Conservation (phyloP, 352 stramenopile species). For the Phytophthora pseudosyringae region DNA sequence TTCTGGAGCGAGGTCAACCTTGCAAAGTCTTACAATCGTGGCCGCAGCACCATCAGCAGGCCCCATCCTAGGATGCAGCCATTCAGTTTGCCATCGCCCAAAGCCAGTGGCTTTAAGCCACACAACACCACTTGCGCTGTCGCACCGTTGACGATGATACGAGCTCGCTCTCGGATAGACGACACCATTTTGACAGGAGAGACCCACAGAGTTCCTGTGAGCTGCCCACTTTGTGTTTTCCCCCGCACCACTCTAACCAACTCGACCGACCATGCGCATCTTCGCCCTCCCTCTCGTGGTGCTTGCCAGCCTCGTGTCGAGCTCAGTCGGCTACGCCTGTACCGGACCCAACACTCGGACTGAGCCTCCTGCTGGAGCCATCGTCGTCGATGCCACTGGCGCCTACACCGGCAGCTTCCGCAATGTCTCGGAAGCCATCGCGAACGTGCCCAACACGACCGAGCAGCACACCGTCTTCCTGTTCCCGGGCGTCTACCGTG, state of each 20-base stretch:
- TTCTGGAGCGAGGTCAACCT: no score
- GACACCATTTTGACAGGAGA: no score
- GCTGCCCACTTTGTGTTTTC: constrained; percentile 11
- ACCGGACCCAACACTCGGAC: constrained; percentile 1
- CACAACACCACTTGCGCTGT: background rate
- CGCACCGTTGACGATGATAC: background rate
- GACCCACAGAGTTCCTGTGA: background rate
- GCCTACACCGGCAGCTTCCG: constrained; percentile 2
- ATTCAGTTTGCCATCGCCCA: background rate
- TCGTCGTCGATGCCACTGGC: constrained; percentile 18
- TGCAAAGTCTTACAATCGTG: background rate
- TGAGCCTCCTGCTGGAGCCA: constrained; percentile 8
- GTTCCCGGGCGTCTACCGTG: constrained; percentile 15
- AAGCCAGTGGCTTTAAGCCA: no score
- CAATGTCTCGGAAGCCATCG: constrained; percentile 11
- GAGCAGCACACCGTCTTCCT: constrained; percentile 24
- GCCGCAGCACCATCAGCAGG: background rate
- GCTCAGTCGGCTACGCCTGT: background rate
- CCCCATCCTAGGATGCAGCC: background rate
- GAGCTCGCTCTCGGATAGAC: no score
- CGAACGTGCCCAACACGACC: constrained; percentile 4
- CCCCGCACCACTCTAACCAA: background rate
- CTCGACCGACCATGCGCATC: constrained; percentile 3
- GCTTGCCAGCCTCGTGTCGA: constrained; percentile 5
- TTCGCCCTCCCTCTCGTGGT: constrained; percentile 8